phyloP scores from a whole-genome alignment of 169 alveolate genomes.

The Plasmodium coatneyi region DNA sequence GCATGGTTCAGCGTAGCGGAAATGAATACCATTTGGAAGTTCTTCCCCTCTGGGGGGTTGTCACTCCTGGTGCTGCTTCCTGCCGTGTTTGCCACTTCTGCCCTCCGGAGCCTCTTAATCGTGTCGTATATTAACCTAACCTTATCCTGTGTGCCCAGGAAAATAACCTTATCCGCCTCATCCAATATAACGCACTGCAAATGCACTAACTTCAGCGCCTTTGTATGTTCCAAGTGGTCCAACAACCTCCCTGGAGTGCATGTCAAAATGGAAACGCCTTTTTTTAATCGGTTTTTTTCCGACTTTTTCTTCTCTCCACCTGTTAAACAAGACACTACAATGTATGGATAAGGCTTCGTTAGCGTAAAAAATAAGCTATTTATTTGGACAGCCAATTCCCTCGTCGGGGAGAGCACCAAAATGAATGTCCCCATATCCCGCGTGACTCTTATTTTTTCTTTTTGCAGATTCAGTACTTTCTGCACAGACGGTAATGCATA shows the following conservation, averaged over 20 bases:
- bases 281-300: constrained; percentile 92
- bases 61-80: no score
- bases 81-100: neutral
- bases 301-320: constrained; percentile 94
- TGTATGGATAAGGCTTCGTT: constrained; percentile 82
- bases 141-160: constrained; percentile 96
- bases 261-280: constrained; percentile 93
- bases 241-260: constrained; percentile 98
- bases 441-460: constrained; percentile 47
- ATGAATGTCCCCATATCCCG: constrained; percentile 89
- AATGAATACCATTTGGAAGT: constrained; percentile 83
- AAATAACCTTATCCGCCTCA: constrained; percentile 98
- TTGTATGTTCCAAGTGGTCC: constrained; percentile 93
- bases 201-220: constrained; percentile 90
- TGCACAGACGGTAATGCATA: constrained; percentile 94
- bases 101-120: neutral
- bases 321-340: constrained; percentile 82
- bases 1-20: constrained; percentile 89
- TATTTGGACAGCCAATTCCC: constrained; percentile 92
- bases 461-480: constrained; percentile 66
- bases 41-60: neutral
- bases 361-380: constrained; percentile 73
- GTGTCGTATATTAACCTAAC: constrained; percentile 88
- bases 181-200: constrained; percentile 91
- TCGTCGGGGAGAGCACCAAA: constrained; percentile 88